Percentiles rank a stretch among this genome's conserved stretches.
Conservation (phyloP, 1,139 yeast species). For the Yueomyces sp. region DNA sequence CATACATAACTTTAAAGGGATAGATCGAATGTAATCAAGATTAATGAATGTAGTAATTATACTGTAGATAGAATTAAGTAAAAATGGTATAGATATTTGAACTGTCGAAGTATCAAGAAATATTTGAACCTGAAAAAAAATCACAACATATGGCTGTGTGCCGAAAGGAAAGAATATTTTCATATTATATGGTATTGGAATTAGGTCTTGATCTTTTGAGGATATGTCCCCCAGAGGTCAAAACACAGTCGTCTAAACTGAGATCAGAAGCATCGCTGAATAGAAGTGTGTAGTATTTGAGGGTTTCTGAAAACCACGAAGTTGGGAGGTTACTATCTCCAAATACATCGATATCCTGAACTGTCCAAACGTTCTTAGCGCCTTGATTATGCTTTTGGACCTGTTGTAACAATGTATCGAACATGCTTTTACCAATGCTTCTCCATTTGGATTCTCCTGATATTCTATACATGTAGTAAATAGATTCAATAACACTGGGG, state of each 20-base stretch:
- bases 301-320: slow-evolving; percentile 68
- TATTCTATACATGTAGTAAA: slow-evolving; percentile 59
- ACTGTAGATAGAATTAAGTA: too few species aligned
- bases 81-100: too few species aligned
- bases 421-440: slow-evolving; percentile 37
- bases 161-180: too few species aligned
- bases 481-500: slow-evolving; percentile 68
- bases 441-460: slow-evolving; percentile 67
- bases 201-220: slow-evolving; percentile 28
- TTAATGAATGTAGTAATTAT: neutral
- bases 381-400: slow-evolving; percentile 41
- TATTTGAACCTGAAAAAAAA: too few species aligned
- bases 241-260: slow-evolving; percentile 59
- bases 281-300: slow-evolving; percentile 60
- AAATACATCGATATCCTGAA: slow-evolving; percentile 17
- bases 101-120: too few species aligned
- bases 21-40: neutral
- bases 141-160: too few species aligned
- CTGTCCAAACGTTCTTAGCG: slow-evolving; percentile 28
- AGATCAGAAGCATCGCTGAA: slow-evolving; percentile 48
- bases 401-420: slow-evolving; percentile 50
- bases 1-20: too few species aligned
- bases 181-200: neutral
- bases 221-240: slow-evolving; percentile 76
- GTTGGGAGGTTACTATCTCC: slow-evolving; percentile 40